Evolutionary conservation across 2,329 filamentous ascomycete genomes (phyloP).

Genomic region (Pestalotiopsis sp.): DNA sequence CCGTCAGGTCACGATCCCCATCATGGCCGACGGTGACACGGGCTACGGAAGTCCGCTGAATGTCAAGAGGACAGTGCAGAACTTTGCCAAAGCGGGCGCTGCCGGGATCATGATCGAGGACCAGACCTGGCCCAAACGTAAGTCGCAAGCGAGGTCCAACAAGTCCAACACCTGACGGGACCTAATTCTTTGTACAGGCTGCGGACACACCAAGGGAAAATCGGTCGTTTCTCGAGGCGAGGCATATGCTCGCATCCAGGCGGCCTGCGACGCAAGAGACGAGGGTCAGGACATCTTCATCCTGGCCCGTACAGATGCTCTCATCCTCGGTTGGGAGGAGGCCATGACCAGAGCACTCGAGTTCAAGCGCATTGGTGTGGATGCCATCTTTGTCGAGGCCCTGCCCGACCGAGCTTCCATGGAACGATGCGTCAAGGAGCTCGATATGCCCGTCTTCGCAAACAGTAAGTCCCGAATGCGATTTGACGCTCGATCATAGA

Average conservation of each 20-base stretch:
- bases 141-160: neutral
- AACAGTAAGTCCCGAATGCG: neutral
- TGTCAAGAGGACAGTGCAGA: constrained; percentile 45
- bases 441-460: neutral
- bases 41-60: constrained; percentile 52
- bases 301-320: constrained; percentile 45
- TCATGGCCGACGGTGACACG: constrained; percentile 50
- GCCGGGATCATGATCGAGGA: constrained; percentile 28
- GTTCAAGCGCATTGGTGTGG: constrained; percentile 29
- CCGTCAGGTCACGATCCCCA: constrained; percentile 38
- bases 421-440: neutral
- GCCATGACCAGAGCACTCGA: constrained; percentile 42
- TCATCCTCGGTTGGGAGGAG: constrained; percentile 46
- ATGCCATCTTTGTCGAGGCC: neutral
- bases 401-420: neutral
- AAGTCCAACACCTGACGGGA: neutral
- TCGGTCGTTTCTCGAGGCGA: constrained; percentile 45
- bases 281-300: constrained; percentile 48
- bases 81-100: constrained; percentile 42
- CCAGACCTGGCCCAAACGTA: neutral
- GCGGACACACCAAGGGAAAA: constrained; percentile 27
- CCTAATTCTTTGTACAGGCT: neutral
- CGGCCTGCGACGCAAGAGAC: constrained; percentile 46
- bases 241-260: constrained; percentile 47
- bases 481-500: rapidly evolving